Evolutionary conservation across 208 protist genomes (phyloP).

Genomic region (Acanthamoeba royreba): DNA sequence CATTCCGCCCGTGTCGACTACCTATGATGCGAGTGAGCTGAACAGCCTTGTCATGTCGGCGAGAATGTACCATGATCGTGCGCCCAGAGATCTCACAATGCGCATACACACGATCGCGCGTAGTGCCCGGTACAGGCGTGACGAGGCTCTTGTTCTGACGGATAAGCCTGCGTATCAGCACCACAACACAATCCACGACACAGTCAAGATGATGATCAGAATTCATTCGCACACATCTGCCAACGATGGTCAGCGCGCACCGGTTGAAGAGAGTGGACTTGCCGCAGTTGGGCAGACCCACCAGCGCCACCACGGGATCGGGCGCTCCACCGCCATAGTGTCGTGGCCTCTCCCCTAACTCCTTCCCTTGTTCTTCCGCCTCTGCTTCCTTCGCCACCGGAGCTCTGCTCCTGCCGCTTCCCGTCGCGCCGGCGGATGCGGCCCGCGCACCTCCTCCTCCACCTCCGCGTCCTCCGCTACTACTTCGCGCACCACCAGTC

Average conservation of each 20-base stretch:
- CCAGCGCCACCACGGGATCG: background rate
- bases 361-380: too few relatives aligned
- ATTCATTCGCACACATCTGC: background rate
- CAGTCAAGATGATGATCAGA: too few relatives aligned
- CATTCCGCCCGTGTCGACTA: slow-evolving; percentile 40
- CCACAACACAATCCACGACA: too few relatives aligned
- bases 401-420: too few relatives aligned
- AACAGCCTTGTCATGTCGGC: too few relatives aligned
- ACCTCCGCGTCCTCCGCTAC: too few relatives aligned
- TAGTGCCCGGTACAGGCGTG: background rate
- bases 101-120: slow-evolving; percentile 29
- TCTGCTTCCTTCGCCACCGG: too few relatives aligned
- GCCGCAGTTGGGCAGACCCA: slow-evolving; percentile 28
- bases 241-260: background rate
- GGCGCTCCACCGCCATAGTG: too few relatives aligned
- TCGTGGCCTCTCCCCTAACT: too few relatives aligned
- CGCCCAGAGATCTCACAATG: background rate
- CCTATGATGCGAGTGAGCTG: background rate
- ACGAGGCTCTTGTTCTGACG: slow-evolving; percentile 15
- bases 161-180: background rate
- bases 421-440: too few relatives aligned
- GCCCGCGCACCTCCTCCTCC: too few relatives aligned
- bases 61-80: background rate
- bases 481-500: slow-evolving; percentile 66
- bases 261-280: slow-evolving; percentile 40